Evolutionary conservation across 1,139 yeast species (phyloP).

Genomic region (Maudiozyma humilis): DNA sequence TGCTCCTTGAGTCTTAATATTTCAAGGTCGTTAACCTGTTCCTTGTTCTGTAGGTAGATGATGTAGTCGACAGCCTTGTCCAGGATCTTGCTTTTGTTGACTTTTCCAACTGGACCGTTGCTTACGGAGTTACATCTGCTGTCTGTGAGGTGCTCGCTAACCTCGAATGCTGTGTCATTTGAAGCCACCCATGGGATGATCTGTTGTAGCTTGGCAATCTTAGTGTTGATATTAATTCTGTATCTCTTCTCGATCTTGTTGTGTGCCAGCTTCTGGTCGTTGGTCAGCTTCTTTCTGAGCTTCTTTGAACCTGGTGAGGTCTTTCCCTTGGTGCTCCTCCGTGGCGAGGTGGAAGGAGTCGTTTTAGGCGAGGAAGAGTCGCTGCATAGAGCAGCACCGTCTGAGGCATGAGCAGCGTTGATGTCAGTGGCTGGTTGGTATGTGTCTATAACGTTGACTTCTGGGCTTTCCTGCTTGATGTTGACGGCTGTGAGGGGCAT

Average conservation of each 20-base stretch:
- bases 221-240: constrained; percentile 64
- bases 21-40: constrained; percentile 31
- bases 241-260: constrained; percentile 66
- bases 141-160: constrained; percentile 29
- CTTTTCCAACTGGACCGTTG: constrained; percentile 24
- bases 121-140: constrained; percentile 8
- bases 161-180: constrained; percentile 52
- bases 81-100: constrained; percentile 57
- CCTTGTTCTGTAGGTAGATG: constrained; percentile 41
- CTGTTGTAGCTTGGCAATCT: constrained; percentile 57
- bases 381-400: too few species aligned
- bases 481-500: not conserved
- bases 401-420: too few species aligned
- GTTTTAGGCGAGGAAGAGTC: too few species aligned
- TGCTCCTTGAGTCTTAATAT: constrained; percentile 31
- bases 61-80: constrained; percentile 62
- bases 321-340: not conserved
- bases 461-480: not conserved
- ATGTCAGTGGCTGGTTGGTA: not conserved
- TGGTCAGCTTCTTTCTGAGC: constrained; percentile 49
- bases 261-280: constrained; percentile 52
- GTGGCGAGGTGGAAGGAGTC: not conserved
- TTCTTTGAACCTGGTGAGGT: constrained; percentile 20
- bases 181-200: constrained; percentile 56
- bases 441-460: not conserved